Evolutionary conservation across 495 filamentous ascomycete species (phyloP), one percentile per base, ranked within the genome.

Genomic region (Hapsidospora chrysogenum): DNA sequence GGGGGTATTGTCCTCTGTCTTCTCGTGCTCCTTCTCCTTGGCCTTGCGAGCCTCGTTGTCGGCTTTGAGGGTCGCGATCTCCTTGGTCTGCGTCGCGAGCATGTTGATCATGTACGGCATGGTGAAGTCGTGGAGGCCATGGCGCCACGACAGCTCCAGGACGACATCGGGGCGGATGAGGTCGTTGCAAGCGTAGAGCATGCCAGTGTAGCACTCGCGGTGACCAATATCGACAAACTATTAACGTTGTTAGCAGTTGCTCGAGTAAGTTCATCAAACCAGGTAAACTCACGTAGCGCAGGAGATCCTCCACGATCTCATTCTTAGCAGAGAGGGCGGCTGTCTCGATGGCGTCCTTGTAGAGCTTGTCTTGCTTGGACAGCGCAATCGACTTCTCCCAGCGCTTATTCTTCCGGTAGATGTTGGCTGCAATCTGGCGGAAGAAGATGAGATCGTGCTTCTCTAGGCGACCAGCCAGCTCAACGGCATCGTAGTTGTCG

Each of bases 31-130:
- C 38, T 74, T 73, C 57, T 99, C 92, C 41, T 74, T 77, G 17
- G 70, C 66, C 68, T 96, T 99, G 48, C 92, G 83, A 52, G 92
- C 85, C 53, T 99, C 92, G 52, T 96, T 96, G 61, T 99, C 92
- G 43, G 81, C 84, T 69, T 87, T 87, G 22, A 99, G 70, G 37
- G 59, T 57, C 41, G 84, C 75, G 42, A 99, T 78, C 15, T 87
- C 76, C 20, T 76, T 73, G 33, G 84, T 82, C 56, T 95, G 86
- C 54, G 92, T 82, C 56, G 74, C 78, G 46, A 96, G 69, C 57
- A 85, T 77, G 64, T 95, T 96, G 69, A 99, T 96, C 85, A 99
- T 92, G 66, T 85, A 99, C 11, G 92, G 92, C 92, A 99, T 96
- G 37, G 87, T 92, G 63, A 92, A 96, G 66, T 99, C 92, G 42